Evolutionary conservation across 192 early-diverging fungal genomes (phyloP), one percentile per base, ranked within the genome.

Genomic region (Blastocladiella britannica): DNA sequence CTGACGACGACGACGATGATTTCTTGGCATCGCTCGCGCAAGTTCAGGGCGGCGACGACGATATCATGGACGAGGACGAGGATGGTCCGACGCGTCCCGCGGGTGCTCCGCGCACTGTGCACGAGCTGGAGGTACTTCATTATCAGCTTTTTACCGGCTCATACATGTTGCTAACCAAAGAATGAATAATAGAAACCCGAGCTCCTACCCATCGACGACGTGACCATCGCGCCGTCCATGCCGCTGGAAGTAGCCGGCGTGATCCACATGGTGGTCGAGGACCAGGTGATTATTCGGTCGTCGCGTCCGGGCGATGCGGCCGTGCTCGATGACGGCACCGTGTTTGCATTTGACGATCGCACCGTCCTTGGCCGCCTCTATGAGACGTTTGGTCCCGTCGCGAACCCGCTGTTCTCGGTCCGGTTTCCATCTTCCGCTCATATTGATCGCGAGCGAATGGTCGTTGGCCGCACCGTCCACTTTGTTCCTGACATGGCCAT

Each of bases 381-480:
- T 71, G 94, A 97, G 55, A 89, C 88, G 0, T 89, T 97, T 75
- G 94, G 94, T 5, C 89, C 89, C 7, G 82, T 97, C 0, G 60
- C 70, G 1, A 68, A 74, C 28, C 94, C 94, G 4, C 64, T 87
- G 52, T 95, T 93, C 65, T 77, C 79, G 18, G 74, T 97, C 15
- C 73, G 86, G 15, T 88, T 88, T 65, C 76, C 81, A 59, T 62
- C 63, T 23, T 53, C 71, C 4, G 59, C 63, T 7, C 86, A 88
- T 25, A 80, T 88, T 5, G 73, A 82, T 43, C 23, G 27, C 7
- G 53, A 62, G 53, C 60, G 61, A 20, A 66, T 74, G 24, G 65
- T 56, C 8, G 57, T 69, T 1, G 78, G 78, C 9, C 61, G 60
- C 18, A 60, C 58, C 4, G 77, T 95, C 0, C 91, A 72, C 55